Conservation (phyloP, 306 rosid species). For the Chamaecrista fasciculata region DNA sequence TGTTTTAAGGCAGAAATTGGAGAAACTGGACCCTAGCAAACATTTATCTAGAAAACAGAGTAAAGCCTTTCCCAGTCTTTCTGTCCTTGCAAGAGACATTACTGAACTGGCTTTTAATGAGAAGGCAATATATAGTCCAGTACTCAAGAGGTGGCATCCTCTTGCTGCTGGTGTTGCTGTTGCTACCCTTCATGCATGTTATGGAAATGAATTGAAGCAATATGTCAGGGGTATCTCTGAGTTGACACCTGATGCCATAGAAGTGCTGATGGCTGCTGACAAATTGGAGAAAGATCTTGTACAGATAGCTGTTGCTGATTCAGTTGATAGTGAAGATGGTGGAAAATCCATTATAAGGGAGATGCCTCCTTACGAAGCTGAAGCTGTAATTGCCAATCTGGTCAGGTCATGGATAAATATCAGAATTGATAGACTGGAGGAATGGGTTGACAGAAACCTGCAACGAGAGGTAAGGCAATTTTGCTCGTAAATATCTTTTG, state of each 20-base stretch:
- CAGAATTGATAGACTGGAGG: slow-evolving; percentile 81
- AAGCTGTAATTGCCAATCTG: slow-evolving; percentile 57
- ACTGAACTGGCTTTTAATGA: slow-evolving; percentile 68
- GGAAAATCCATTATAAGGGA: slow-evolving; percentile 86
- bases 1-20: slow-evolving; percentile 63
- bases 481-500: neutral
- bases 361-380: slow-evolving; percentile 98
- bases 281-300: slow-evolving; percentile 94
- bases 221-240: slow-evolving; percentile 58
- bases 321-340: slow-evolving; percentile 94
- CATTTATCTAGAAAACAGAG: slow-evolving; percentile 57
- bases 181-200: slow-evolving; percentile 89
- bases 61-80: slow-evolving; percentile 48
- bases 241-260: slow-evolving; percentile 76
- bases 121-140: slow-evolving; percentile 78
- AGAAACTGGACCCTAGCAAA: slow-evolving; percentile 53
- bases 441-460: slow-evolving; percentile 80
- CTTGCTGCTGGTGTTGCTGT: slow-evolving; percentile 81
- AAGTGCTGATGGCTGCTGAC: slow-evolving; percentile 83
- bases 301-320: slow-evolving; percentile 92
- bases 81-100: slow-evolving; percentile 64
- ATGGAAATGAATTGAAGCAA: slow-evolving; percentile 71
- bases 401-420: slow-evolving; percentile 81
- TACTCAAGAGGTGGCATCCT: slow-evolving; percentile 83
- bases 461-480: slow-evolving; percentile 69